Evolutionary conservation across 176 grass and related monocot genomes (phyloP).

Genomic region (Eleusine coracana): DNA sequence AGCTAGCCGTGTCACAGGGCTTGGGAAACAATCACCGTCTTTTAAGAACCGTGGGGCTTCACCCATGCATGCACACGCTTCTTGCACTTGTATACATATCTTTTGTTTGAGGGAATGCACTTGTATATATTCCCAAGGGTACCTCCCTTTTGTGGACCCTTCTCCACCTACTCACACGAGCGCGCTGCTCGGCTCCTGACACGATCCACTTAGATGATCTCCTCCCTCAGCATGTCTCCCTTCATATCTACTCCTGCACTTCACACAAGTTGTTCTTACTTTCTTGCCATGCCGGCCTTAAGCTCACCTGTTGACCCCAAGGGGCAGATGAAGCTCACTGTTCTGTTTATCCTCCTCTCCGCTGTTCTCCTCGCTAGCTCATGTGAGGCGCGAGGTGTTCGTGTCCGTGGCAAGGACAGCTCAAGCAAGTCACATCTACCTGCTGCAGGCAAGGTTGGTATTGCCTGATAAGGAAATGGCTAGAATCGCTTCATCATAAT

Average conservation of each 20-base stretch:
- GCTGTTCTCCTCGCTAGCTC: conserved; percentile 40
- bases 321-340: conserved; percentile 34
- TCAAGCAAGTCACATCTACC: conserved; percentile 25
- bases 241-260: conserved; percentile 26
- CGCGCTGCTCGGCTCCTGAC: neutral
- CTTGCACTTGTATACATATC: conserved; percentile 20
- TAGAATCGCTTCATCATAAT: neutral
- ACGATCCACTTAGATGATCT: conserved; percentile 22
- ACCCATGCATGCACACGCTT: conserved; percentile 31
- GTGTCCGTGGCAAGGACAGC: conserved; percentile 5
- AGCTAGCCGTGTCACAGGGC: conserved; percentile 20
- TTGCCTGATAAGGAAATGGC: neutral
- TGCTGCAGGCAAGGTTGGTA: conserved; percentile 51
- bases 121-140: conserved; percentile 55
- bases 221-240: conserved; percentile 17
- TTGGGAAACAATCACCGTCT: conserved; percentile 30
- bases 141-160: conserved; percentile 25
- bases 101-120: too few species aligned
- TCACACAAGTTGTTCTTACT: neutral
- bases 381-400: conserved; percentile 48
- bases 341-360: conserved; percentile 49
- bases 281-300: conserved; percentile 23
- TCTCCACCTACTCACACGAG: neutral
- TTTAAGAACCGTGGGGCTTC: conserved; percentile 48
- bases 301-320: conserved; percentile 15